Evolutionary conservation across 495 filamentous ascomycete genomes (phyloP), one percentile per base, ranked within the genome.

Genomic region (Aspergillus avenaceus): DNA sequence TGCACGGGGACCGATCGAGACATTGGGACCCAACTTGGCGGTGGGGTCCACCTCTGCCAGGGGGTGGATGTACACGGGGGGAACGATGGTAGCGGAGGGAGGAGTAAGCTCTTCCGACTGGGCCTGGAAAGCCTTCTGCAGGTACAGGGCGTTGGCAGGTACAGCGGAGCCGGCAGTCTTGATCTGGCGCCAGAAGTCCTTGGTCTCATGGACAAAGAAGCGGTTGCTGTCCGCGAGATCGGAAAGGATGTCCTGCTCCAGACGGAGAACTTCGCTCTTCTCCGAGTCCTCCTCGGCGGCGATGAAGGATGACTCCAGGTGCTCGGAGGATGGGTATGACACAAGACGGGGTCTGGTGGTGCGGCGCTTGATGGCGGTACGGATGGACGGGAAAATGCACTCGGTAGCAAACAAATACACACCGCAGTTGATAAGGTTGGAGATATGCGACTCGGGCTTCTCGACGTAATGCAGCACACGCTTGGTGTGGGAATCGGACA

Each of bases 151-250:
- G 64, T 99, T 97, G 50, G 93, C 93, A 8, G 93, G 95, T 48
- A 99, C 90, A 42, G 93, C 93, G 18, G 93, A 97, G 32, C 95
- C 95, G 41, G 93, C 93, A 5, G 95, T 96, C 81, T 99, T 99
- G 80, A 99, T 97, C 78, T 99, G 93, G 48, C 93, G 91, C 93
- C 93, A 99, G 74, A 99, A 99, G 63, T 96, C 93, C 73, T 96
- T 95, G 37, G 93, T 97, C 72, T 99, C 93, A 68, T 96, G 86
- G 16, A 97, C 95, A 69, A 88, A 99, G 79, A 99, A 99, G 63
- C 93, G 90, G 66, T 95, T 91, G 81, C 84, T 95, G 73, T 99
- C 93, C 28, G 93, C 92, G 58, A 99, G 83, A 59, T 97, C 92
- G 45, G 90, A 87, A 31, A 99, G 84, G 52, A 99, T 96, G 63